Percentiles rank a stretch among this genome's conserved stretches.
Conservation (phyloP, 148 eudicot species). For the Diospyros kaki region DNA sequence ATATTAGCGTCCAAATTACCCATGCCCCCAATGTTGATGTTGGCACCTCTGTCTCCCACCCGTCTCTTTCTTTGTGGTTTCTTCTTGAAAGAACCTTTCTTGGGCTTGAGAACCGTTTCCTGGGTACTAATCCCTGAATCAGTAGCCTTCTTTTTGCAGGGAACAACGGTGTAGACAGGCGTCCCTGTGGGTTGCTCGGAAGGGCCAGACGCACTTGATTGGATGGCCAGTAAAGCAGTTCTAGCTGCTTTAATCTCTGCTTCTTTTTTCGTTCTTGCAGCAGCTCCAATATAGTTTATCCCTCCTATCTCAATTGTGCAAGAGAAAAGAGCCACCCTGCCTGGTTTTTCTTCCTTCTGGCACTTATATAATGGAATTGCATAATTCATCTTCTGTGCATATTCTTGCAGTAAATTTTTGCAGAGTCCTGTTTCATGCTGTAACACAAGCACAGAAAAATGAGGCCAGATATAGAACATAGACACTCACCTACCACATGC, state of each 20-base stretch:
- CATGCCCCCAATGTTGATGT: constrained; percentile 6
- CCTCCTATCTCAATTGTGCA: constrained; percentile 81
- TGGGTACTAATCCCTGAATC: constrained; percentile 22
- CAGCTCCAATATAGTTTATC: constrained; percentile 70
- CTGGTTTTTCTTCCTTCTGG: constrained; percentile 31
- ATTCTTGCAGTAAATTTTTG: constrained; percentile 89
- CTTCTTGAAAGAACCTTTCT: constrained; percentile 43
- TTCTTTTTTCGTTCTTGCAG: constrained; percentile 77
- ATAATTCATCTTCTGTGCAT: constrained; percentile 94
- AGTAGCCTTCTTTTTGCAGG: constrained; percentile 48
- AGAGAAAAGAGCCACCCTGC: constrained; percentile 31
- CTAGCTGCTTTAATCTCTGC: constrained; percentile 98
- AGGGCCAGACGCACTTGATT: constrained; percentile 26
- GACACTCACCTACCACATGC: background rate
- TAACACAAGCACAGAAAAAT: constrained; percentile 5
- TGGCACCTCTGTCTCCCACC: constrained; percentile 4
- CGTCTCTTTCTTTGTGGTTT: constrained; percentile 23
- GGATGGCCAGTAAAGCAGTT: constrained; percentile 79
- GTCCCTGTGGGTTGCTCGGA: constrained; percentile 13
- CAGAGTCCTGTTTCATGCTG: constrained; percentile 98
- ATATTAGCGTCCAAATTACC: constrained; percentile 9
- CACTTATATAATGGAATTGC: constrained; percentile 70
- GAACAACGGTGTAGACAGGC: constrained; percentile 58
- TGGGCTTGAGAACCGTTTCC: constrained; percentile 47
- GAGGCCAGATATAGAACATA: background rate